Conservation (phyloP, 176 grass and related monocot species). For the Rhynchospora tenuis region DNA sequence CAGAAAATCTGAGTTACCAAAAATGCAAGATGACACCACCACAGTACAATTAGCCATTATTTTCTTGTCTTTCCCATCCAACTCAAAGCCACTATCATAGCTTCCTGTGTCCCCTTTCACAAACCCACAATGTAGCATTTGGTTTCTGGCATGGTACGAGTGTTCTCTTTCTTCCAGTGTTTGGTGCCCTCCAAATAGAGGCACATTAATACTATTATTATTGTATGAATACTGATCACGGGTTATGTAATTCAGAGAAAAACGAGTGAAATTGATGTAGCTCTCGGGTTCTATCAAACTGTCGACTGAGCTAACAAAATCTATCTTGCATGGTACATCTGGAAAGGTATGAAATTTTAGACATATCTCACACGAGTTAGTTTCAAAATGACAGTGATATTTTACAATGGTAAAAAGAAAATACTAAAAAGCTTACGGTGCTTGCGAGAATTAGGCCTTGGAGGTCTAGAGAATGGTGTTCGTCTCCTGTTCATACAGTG, state of each 20-base stretch:
- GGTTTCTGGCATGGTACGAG: conserved; percentile 58
- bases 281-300: conserved; percentile 42
- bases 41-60: conserved; percentile 61
- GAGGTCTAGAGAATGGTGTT: conserved; percentile 6
- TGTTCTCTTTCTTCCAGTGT: conserved; percentile 62
- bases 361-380: conserved; percentile 5
- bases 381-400: neutral
- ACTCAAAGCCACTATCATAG: conserved; percentile 52
- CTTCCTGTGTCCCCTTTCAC: conserved; percentile 41
- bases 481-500: conserved; percentile 3
- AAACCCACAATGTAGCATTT: conserved; percentile 90
- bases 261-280: conserved; percentile 59
- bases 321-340: conserved; percentile 73
- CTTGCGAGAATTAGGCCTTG: conserved; percentile 36
- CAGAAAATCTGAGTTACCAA: conserved; percentile 85
- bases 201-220: conserved; percentile 23
- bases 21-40: conserved; percentile 89
- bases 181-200: conserved; percentile 70
- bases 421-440: conserved; percentile 18
- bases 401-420: neutral
- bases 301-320: conserved; percentile 52
- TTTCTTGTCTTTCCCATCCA: conserved; percentile 58
- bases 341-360: conserved; percentile 36
- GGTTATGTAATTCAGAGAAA: conserved; percentile 59
- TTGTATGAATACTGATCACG: conserved; percentile 26